A percentile compares a stretch with the other conserved stretches of the same genome.
Evolutionary conservation across 108 stramenopile genomes (phyloP).

Genomic region (Fragilariopsis cylindrus): DNA sequence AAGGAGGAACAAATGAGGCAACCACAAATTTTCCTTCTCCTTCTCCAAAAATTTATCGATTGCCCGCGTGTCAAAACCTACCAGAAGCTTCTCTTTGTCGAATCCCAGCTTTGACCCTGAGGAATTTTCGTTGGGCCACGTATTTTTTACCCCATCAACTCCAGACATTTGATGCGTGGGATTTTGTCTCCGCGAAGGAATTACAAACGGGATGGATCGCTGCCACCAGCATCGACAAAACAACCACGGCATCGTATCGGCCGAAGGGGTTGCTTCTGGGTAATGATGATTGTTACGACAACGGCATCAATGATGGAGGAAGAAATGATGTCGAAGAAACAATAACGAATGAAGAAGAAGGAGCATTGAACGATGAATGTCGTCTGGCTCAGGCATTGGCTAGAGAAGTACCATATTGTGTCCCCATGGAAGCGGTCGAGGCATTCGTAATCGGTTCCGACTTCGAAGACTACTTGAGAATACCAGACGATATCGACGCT

Average conservation of each 20-base stretch:
- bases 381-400: constrained; percentile 54
- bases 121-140: constrained; percentile 62
- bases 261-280: neutral
- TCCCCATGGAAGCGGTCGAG: constrained; percentile 50
- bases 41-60: constrained; percentile 13
- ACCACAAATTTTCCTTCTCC: constrained; percentile 44
- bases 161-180: constrained; percentile 32
- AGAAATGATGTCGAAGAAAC: neutral
- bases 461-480: constrained; percentile 50
- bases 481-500: constrained; percentile 13
- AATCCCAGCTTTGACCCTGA: constrained; percentile 47
- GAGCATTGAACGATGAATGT: constrained; percentile 53
- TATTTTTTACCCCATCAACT: constrained; percentile 55
- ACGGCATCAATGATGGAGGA: neutral
- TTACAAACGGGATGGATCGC: constrained; percentile 36
- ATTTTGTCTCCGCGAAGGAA: constrained; percentile 27
- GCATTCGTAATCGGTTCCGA: constrained; percentile 28
- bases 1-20: constrained; percentile 25
- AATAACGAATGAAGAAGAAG: constrained; percentile 10
- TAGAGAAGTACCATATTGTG: constrained; percentile 37
- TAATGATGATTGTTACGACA: neutral
- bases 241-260: neutral
- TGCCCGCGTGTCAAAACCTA: constrained; percentile 27
- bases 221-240: constrained; percentile 8
- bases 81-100: constrained; percentile 25